phyloP scores from a whole-genome alignment of 331 rosid species.

The Malus hybrid region DNA sequence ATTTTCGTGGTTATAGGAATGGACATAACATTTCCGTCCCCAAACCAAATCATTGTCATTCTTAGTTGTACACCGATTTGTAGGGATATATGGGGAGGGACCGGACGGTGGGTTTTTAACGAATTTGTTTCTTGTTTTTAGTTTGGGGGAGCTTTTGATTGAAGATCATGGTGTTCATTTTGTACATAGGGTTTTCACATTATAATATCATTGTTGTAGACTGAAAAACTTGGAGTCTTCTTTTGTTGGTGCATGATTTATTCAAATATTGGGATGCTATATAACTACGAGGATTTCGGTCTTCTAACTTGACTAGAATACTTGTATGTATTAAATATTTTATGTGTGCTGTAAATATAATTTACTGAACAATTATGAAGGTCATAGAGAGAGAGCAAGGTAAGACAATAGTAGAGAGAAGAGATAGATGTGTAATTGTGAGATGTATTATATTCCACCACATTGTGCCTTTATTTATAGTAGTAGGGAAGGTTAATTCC shows the following conservation, averaged over 20 bases:
- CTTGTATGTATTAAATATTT: no score
- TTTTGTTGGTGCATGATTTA: neutral
- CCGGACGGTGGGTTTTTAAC: neutral
- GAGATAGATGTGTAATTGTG: no score
- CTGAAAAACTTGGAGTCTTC: neutral
- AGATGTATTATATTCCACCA: no score
- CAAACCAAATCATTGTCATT: no score
- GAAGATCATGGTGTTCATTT: conserved; percentile 20
- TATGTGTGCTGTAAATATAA: no score
- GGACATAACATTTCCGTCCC: no score
- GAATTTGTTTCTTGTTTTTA: neutral
- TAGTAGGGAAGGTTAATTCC: no score
- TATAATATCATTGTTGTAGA: neutral
- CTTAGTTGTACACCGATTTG: neutral
- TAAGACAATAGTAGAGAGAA: no score
- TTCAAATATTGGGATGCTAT: neutral
- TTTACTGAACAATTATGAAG: no score
- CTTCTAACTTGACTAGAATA: neutral
- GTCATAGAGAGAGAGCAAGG: no score
- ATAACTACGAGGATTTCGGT: neutral
- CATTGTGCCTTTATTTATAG: no score
- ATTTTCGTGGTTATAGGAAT: no score
- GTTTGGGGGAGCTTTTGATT: conserved; percentile 11
- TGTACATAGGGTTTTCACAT: conserved; percentile 23
- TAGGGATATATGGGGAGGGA: neutral